Evolutionary conservation across 2,329 filamentous ascomycete genomes (phyloP).

Genomic region (Rutstroemia sp.): DNA sequence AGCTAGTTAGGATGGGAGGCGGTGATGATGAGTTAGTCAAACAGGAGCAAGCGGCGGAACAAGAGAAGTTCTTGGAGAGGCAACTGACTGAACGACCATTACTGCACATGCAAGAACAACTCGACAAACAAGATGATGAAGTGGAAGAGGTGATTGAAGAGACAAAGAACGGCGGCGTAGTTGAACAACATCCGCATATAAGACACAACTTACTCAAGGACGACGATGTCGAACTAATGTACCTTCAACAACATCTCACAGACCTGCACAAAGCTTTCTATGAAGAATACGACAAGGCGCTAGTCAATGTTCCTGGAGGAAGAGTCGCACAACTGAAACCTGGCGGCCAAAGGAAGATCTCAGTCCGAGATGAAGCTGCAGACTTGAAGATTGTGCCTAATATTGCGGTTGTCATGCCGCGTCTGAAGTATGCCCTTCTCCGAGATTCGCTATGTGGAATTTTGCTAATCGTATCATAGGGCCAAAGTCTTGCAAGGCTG

Average conservation of each 20-base stretch:
- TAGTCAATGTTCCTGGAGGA: conserved; percentile 33
- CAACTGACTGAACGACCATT: conserved; percentile 85
- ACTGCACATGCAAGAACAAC: conserved; percentile 82
- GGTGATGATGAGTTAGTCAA: conserved; percentile 61
- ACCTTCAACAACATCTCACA: conserved; percentile 69
- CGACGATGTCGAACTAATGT: conserved; percentile 74
- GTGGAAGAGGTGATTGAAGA: conserved; percentile 32
- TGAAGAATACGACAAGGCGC: conserved; percentile 62
- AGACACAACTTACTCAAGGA: conserved; percentile 77
- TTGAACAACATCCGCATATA: conserved; percentile 31
- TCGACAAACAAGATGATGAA: conserved; percentile 76
- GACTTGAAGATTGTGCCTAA: conserved; percentile 67
- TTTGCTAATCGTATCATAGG: conserved; percentile 21
- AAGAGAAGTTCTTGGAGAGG: conserved; percentile 79
- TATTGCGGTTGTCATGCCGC: conserved; percentile 74
- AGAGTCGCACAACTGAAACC: conserved; percentile 33
- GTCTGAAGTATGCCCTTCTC: conserved; percentile 53
- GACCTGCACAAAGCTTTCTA: conserved; percentile 76
- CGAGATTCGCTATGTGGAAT: background rate
- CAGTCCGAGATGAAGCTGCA: conserved; percentile 32
- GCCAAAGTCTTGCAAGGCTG: conserved; percentile 64
- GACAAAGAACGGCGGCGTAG: conserved; percentile 33
- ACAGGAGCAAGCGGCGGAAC: conserved; percentile 72
- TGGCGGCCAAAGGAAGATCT: conserved; percentile 36
- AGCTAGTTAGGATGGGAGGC: conserved; percentile 68